Conservation (phyloP, 305 asterid genomes). For the Fraxinus floribunda region DNA sequence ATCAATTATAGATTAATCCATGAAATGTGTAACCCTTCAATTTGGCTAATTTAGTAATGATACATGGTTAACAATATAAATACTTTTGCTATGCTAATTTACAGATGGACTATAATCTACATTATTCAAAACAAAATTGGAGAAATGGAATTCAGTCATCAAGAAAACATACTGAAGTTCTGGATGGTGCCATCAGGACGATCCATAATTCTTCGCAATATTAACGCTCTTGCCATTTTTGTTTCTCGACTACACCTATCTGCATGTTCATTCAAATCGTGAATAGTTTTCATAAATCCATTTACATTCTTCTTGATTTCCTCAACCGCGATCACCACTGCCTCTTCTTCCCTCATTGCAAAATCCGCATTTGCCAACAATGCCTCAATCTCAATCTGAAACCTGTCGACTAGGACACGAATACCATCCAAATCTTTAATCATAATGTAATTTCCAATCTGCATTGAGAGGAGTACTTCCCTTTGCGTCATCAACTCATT, state of each 20-base stretch:
- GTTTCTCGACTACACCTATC: slow-evolving; percentile 65
- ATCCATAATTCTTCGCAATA: slow-evolving; percentile 57
- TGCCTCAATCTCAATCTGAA: slow-evolving; percentile 57
- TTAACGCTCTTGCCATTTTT: slow-evolving; percentile 63
- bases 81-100: not conserved
- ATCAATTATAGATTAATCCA: not conserved
- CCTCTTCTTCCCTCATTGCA: slow-evolving; percentile 56
- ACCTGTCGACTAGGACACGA: slow-evolving; percentile 47
- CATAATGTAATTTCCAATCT: slow-evolving; percentile 50
- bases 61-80: not conserved
- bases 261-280: slow-evolving; percentile 52
- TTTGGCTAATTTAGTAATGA: not conserved
- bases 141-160: slow-evolving; percentile 20
- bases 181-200: slow-evolving; percentile 45
- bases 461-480: slow-evolving; percentile 51
- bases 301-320: slow-evolving; percentile 60
- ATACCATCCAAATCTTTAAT: slow-evolving; percentile 62
- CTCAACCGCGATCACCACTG: slow-evolving; percentile 62
- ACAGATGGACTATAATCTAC: not conserved
- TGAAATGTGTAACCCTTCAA: not conserved
- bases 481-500: slow-evolving; percentile 55
- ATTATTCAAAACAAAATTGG: not conserved
- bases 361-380: slow-evolving; percentile 55
- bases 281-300: slow-evolving; percentile 51
- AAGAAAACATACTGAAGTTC: slow-evolving; percentile 46